A percentile compares a stretch with the other conserved stretches of the same genome.
Evolutionary conservation across 257 asterid genomes (phyloP).

Genomic region (Solanum gracilifrons): DNA sequence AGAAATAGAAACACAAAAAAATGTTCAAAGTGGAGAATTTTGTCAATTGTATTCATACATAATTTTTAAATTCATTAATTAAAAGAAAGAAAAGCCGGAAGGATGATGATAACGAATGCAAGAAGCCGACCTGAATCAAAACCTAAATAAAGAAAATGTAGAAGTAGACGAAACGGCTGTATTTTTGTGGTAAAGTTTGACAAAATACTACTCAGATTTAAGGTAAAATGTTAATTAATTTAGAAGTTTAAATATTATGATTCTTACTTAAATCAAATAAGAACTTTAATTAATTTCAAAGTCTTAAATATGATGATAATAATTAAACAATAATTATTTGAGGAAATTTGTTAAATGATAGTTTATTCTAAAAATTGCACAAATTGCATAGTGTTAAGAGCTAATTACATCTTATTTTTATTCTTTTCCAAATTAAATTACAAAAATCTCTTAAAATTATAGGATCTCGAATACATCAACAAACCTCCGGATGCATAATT

Average conservation of each 20-base stretch:
- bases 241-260: background rate
- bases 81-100: background rate
- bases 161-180: background rate
- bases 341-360: background rate
- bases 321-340: background rate
- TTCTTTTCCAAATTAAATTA: too few relatives aligned
- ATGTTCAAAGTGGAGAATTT: background rate
- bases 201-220: too few relatives aligned
- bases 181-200: background rate
- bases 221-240: too few relatives aligned
- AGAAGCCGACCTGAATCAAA: background rate
- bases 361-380: too few relatives aligned
- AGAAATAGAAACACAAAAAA: background rate
- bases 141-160: background rate
- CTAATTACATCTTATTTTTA: too few relatives aligned
- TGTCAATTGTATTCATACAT: too few relatives aligned
- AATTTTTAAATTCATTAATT: too few relatives aligned
- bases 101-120: background rate
- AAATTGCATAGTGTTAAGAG: too few relatives aligned
- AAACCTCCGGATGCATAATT: too few relatives aligned
- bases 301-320: background rate
- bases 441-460: too few relatives aligned
- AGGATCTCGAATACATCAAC: too few relatives aligned
- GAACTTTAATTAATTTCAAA: too few relatives aligned
- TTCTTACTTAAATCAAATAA: background rate